Percentiles rank a stretch among this genome's conserved stretches.
Evolutionary conservation across 768 basidiomycete genomes (phyloP).

Genomic region (Fomitopsis serialis): DNA sequence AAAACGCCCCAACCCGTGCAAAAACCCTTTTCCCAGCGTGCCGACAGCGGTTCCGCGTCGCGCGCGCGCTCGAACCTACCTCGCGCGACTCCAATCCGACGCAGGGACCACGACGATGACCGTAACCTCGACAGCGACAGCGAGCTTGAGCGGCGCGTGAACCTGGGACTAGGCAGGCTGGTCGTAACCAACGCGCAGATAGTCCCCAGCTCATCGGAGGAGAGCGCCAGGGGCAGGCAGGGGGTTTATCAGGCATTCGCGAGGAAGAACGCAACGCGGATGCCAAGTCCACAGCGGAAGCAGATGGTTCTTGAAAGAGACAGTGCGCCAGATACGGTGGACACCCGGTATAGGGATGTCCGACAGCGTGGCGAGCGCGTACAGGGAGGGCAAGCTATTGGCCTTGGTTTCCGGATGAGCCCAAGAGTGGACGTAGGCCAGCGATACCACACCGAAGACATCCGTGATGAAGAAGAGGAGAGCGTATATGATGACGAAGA

Average conservation of each 20-base stretch:
- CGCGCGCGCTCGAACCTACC: background rate
- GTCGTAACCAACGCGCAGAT: constrained; percentile 21
- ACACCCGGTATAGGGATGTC: no score
- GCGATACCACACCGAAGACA: background rate
- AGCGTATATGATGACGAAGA: constrained; percentile 16
- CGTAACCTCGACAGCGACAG: constrained; percentile 1
- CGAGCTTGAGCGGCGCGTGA: constrained; percentile 13
- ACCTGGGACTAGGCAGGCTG: constrained; percentile 10
- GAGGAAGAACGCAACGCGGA: no score
- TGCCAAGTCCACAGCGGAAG: no score
- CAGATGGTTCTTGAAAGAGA: no score
- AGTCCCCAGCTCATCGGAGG: constrained; percentile 19
- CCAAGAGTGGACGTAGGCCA: background rate
- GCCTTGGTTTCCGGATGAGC: constrained; percentile 2
- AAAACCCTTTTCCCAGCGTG: background rate
- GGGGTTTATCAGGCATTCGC: no score
- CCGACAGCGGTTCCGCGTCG: background rate
- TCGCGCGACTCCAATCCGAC: constrained; percentile 1
- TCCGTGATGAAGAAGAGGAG: constrained; percentile 9
- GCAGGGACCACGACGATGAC: background rate
- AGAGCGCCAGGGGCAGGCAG: no score
- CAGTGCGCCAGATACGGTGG: no score
- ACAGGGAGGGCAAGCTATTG: background rate
- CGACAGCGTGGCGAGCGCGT: no score
- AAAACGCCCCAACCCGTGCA: constrained; percentile 7